Conservation (phyloP, 1,139 yeast species). For the Candida mesenterica region DNA sequence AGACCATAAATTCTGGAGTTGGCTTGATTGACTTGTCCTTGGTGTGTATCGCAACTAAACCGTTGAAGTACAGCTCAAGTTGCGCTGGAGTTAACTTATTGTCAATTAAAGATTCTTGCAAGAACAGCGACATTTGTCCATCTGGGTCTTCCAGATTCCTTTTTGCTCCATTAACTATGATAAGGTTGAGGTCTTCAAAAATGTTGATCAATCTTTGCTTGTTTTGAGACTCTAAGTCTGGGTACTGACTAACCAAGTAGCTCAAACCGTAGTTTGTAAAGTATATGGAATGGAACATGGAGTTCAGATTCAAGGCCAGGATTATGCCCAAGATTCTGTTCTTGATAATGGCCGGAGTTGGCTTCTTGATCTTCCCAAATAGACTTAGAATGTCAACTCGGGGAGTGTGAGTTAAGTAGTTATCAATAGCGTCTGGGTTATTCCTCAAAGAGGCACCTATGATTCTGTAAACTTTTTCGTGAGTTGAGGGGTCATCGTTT, state of each 20-base stretch:
- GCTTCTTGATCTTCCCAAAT: conserved; percentile 13
- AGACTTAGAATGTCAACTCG: conserved; percentile 13
- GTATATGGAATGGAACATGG: conserved; percentile 26
- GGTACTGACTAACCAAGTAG: conserved; percentile 27
- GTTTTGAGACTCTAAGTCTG: conserved; percentile 28
- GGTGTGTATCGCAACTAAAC: conserved; percentile 39
- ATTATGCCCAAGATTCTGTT: conserved; percentile 51
- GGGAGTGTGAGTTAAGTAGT: conserved; percentile 17
- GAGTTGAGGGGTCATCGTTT: conserved; percentile 17
- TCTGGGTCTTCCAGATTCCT: conserved; percentile 17
- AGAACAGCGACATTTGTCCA: conserved; percentile 26
- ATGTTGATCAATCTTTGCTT: conserved; percentile 38
- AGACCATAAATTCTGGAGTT: conserved; percentile 44
- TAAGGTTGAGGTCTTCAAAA: conserved; percentile 36
- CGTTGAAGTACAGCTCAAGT: conserved; percentile 41
- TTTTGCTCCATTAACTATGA: conserved; percentile 2
- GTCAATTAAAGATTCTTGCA: conserved; percentile 29
- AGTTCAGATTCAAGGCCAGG: conserved; percentile 39
- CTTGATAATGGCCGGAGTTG: conserved; percentile 32
- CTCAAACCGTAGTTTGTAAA: conserved; percentile 27
- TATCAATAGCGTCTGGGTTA: conserved; percentile 61
- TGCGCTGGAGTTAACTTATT: conserved; percentile 34
- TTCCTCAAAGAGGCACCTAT: conserved; percentile 65
- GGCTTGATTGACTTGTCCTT: conserved; percentile 25
- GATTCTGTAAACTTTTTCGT: conserved; percentile 50